Conservation (phyloP, 441 rosid species). For the Metrosideros polymorpha region DNA sequence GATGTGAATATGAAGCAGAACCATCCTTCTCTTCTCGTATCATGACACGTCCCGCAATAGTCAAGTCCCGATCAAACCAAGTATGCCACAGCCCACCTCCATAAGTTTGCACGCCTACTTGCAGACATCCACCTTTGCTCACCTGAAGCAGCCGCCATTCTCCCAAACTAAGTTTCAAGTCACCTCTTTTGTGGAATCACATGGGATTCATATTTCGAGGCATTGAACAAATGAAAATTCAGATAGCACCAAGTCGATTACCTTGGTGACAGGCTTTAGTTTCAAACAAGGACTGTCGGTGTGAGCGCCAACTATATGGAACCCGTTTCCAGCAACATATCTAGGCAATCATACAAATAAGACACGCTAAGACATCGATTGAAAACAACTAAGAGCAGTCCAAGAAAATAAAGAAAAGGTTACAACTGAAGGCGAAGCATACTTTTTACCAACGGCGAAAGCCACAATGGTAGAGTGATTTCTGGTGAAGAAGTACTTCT, state of each 20-base stretch:
- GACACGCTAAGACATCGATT: not conserved
- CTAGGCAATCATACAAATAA: constrained; percentile 21
- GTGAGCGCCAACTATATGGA: constrained; percentile 84
- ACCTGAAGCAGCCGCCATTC: constrained; percentile 37
- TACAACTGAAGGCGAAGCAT: not conserved
- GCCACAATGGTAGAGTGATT: constrained; percentile 89
- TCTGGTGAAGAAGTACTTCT: constrained; percentile 82
- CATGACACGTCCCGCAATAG: constrained; percentile 84
- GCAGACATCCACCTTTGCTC: constrained; percentile 66
- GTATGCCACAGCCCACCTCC: constrained; percentile 98
- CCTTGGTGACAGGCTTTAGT: constrained; percentile 92
- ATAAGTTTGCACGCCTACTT: constrained; percentile 87
- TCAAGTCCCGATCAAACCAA: constrained; percentile 97
- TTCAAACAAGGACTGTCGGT: constrained; percentile 97
- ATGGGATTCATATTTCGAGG: not conserved
- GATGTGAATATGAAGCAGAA: constrained; percentile 54
- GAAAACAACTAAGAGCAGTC: not conserved
- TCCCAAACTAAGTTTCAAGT: not conserved
- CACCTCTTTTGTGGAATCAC: not conserved
- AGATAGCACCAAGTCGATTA: not conserved
- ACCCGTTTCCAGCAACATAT: constrained; percentile 89
- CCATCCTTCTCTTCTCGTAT: constrained; percentile 52
- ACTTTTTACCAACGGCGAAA: constrained; percentile 89
- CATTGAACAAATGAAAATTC: not conserved
- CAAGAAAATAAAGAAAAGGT: not conserved